These are phyloP conservation scores for Pythium insidiosum DNA, from an alignment of 352 stramenopile species.

Conservation along the genomic window DNA sequence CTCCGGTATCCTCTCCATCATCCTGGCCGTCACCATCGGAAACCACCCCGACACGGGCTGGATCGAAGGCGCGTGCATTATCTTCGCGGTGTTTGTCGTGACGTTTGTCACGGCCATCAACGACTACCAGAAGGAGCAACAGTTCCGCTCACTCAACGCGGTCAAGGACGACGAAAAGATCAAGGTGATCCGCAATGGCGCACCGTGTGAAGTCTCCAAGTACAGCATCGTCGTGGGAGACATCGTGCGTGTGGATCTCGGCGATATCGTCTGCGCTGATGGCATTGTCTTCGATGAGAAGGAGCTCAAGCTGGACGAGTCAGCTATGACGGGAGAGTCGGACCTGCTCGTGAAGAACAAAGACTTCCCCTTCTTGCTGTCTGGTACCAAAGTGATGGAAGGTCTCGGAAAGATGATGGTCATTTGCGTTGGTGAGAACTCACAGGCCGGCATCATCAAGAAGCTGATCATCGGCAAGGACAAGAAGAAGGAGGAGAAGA, in stretches of 20 bases:
- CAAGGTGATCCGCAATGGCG: constrained; percentile 75
- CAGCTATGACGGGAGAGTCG: constrained; percentile 88
- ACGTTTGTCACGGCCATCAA: constrained; percentile 87
- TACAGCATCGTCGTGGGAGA: constrained; percentile 85
- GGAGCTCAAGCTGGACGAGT: constrained; percentile 89
- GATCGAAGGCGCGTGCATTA: constrained; percentile 90
- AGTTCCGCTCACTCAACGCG: constrained; percentile 84
- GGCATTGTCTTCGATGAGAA: constrained; percentile 85
- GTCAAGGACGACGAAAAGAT: constrained; percentile 81
- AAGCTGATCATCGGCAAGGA: constrained; percentile 76
- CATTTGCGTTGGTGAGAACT: constrained; percentile 89
- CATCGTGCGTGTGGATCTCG: constrained; percentile 71
- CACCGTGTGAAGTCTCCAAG: constrained; percentile 51
- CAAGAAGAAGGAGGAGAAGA: constrained; percentile 52
- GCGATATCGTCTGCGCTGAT: constrained; percentile 88
- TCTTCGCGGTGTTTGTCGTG: constrained; percentile 88
- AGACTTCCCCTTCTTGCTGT: constrained; percentile 91
- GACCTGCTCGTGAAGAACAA: constrained; percentile 80
- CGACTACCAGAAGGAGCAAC: constrained; percentile 89
- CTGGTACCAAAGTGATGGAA: constrained; percentile 91
- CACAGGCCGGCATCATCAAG: constrained; percentile 91
- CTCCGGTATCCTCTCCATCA: constrained; percentile 45
- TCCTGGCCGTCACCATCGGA: constrained; percentile 40
- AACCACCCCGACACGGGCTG: constrained; percentile 59
- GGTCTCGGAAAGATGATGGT: constrained; percentile 91